Evolutionary conservation across 176 grass and related monocot species (phyloP).

Genomic region (Oryza rufipogon): DNA sequence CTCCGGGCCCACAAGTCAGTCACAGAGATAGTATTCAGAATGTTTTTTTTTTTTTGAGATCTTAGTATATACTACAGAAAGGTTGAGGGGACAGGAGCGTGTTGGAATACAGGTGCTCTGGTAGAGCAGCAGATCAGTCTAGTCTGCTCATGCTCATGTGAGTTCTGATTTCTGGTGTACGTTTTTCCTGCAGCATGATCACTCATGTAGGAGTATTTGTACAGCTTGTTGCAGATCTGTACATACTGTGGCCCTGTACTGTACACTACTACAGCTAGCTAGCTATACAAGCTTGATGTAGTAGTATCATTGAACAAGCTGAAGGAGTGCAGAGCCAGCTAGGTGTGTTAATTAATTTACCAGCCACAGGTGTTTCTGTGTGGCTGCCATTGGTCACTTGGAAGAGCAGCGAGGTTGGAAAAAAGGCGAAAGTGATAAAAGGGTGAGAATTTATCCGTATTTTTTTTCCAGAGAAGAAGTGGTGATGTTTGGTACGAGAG

Average conservation of each 20-base stretch:
- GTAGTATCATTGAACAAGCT: slow-evolving; percentile 15
- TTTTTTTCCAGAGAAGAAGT: not conserved
- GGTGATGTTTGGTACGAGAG: slow-evolving; percentile 19
- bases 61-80: not conserved
- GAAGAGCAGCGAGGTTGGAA: slow-evolving; percentile 42
- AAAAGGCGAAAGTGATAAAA: not conserved
- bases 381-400: slow-evolving; percentile 55
- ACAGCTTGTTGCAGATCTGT: slow-evolving; percentile 34
- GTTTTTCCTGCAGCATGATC: not conserved
- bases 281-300: not conserved
- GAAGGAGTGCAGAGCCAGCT: slow-evolving; percentile 33
- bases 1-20: not conserved
- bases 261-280: not conserved
- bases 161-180: slow-evolving; percentile 41
- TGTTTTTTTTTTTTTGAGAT: too few relatives aligned
- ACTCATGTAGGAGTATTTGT: slow-evolving; percentile 19
- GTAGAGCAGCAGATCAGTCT: not conserved
- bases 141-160: slow-evolving; percentile 23
- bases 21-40: not conserved
- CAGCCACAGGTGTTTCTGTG: slow-evolving; percentile 41
- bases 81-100: not conserved
- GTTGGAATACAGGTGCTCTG: not conserved
- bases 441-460: not conserved
- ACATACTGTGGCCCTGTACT: slow-evolving; percentile 5
- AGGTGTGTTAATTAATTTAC: slow-evolving; percentile 31